Base-by-base conservation (phyloP, 805 yeast genomes). In the Tetrapisispora namnaoensis region DNA sequence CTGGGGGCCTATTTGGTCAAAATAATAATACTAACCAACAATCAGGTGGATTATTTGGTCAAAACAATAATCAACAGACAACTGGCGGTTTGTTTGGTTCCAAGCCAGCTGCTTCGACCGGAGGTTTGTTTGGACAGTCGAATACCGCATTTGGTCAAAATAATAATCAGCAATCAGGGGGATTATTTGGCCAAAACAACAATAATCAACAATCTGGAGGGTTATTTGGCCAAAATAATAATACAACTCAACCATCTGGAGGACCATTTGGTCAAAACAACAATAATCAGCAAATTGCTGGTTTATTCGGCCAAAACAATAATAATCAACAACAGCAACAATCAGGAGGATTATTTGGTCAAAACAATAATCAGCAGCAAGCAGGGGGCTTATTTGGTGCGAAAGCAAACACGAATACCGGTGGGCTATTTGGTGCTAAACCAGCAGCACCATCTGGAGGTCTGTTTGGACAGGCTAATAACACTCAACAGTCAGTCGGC, bases 191-290 rank as follows among this genome's bases (percentile, higher is more conserved):
- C 16, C 51, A 49, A 32, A 47, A 32, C 18, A 51, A 49, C 20
- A 34, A 6, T 20, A 21, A n/a, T 22, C 50, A 48, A 51, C 45
- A 38, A 51, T 21, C 44, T 3, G 62, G 60, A 27, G 65, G 70
- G 1, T 56, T 71, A 27, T 71, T 76, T 66, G 78, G 64, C 20
- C 67, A 62, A 42, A 63, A 53, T 30, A 66, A 61, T 50, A 54
- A 42, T 28, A 37, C 28, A 24, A 24, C 27, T 36, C n/a, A 10
- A 48, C 36, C 55, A 37, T 49, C 54, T 49, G 45, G 38, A 50
- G 38, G 38, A 3, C 11, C n/a, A n/a, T 36, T 36, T 36, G 38
- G 38, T 11, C 41, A 38, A 38, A 20, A 9, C 28, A 38, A 38
- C 51, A 51, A 41, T 55, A 59, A 60, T 16, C 44, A 51, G 52